A percentile compares a stretch with the other conserved stretches of the same genome.
Evolutionary conservation across 2,329 filamentous ascomycete genomes (phyloP).

Genomic region (Trichoderma semiorbis): DNA sequence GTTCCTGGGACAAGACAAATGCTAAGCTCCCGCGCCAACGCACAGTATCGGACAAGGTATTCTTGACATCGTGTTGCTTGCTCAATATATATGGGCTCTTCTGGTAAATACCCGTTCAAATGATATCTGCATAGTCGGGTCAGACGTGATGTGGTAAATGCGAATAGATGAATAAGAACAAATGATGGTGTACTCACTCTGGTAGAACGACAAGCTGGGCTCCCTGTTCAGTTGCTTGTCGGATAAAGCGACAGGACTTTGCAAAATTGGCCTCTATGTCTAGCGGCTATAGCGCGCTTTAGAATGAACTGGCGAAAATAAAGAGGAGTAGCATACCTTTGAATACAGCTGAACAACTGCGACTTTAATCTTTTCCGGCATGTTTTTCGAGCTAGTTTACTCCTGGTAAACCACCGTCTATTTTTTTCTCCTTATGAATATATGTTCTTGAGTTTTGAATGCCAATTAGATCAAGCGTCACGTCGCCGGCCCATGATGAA

Average conservation of each 20-base stretch:
- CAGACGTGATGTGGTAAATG: background rate
- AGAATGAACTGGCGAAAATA: background rate
- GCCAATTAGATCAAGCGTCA: background rate
- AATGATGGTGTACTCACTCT: background rate
- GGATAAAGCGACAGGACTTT: background rate
- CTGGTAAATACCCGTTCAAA: background rate
- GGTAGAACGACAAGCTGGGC: background rate
- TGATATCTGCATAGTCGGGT: background rate
- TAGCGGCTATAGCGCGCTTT: background rate
- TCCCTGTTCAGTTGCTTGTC: background rate
- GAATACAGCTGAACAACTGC: background rate
- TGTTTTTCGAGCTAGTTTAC: background rate
- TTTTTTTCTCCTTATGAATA: background rate
- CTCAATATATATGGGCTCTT: background rate
- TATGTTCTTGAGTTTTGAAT: background rate
- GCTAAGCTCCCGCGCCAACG: background rate
- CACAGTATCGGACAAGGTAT: background rate
- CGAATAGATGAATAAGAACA: background rate
- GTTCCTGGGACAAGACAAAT: background rate
- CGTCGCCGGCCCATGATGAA: background rate
- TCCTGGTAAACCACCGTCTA: background rate
- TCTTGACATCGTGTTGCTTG: background rate
- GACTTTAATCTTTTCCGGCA: background rate
- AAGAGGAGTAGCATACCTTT: background rate
- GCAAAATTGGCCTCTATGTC: background rate